phyloP scores from a whole-genome alignment of 768 basidiomycete species.

The Panus rudis region DNA sequence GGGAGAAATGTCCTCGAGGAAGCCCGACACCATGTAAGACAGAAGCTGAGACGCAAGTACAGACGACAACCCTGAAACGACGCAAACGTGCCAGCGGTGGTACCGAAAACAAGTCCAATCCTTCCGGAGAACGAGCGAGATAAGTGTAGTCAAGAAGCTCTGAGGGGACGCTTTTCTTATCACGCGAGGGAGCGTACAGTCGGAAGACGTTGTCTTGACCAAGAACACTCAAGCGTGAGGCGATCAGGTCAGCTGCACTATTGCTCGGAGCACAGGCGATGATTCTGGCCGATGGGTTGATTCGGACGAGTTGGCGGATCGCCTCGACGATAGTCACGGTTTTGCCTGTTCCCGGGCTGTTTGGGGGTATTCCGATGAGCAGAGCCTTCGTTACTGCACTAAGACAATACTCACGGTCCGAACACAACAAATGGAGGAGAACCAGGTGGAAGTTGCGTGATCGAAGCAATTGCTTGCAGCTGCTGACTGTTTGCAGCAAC shows the following conservation, averaged over 20 bases:
- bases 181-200: constrained; percentile 50
- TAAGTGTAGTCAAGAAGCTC: constrained; percentile 31
- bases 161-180: constrained; percentile 25
- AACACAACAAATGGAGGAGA: constrained; percentile 52
- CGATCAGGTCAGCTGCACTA: constrained; percentile 58
- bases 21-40: constrained; percentile 51
- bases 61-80: constrained; percentile 48
- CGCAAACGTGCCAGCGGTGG: constrained; percentile 34
- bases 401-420: constrained; percentile 45
- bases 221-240: constrained; percentile 33
- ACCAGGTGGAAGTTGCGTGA: constrained; percentile 37
- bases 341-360: constrained; percentile 51
- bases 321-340: constrained; percentile 60
- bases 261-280: constrained; percentile 66
- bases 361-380: neutral
- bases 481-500: constrained; percentile 41
- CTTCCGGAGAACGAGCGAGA: constrained; percentile 30
- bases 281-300: constrained; percentile 36
- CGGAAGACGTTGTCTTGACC: constrained; percentile 40
- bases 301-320: constrained; percentile 45
- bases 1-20: constrained; percentile 52
- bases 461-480: constrained; percentile 42
- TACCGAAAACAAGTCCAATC: constrained; percentile 34
- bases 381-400: neutral
- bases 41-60: constrained; percentile 59